Evolutionary conservation across 2,329 filamentous ascomycete genomes (phyloP).

Genomic region (Teratosphaeria destructans): DNA sequence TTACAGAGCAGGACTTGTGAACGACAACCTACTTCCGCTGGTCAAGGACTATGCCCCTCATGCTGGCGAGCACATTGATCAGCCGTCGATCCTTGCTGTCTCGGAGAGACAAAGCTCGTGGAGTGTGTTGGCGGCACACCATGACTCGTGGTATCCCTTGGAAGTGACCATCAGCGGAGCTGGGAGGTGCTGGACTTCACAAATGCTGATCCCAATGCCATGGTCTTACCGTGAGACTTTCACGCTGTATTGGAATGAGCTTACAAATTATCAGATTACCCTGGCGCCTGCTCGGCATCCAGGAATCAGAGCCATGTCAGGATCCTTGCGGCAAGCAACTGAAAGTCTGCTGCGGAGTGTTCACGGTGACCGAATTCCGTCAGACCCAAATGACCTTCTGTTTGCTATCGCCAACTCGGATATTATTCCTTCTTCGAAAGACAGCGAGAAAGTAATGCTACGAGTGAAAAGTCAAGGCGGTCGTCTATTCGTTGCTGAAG

Average conservation of each 20-base stretch:
- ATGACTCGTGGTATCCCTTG: neutral
- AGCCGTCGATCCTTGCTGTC: slow-evolving; percentile 17
- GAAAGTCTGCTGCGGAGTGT: neutral
- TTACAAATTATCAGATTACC: neutral
- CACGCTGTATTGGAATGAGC: neutral
- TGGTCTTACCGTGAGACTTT: neutral
- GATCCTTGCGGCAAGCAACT: neutral
- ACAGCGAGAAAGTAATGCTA: neutral
- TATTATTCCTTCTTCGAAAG: neutral
- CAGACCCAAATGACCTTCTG: neutral
- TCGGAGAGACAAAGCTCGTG: slow-evolving; percentile 8
- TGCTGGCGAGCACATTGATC: slow-evolving; percentile 11
- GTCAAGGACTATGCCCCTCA: slow-evolving; percentile 24
- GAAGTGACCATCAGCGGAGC: neutral
- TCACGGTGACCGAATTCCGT: neutral
- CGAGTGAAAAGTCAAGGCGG: neutral
- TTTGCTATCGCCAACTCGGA: neutral
- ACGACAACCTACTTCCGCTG: slow-evolving; percentile 64
- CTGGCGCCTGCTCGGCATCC: neutral
- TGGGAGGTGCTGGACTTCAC: neutral
- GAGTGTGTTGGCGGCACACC: neutral
- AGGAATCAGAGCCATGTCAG: neutral
- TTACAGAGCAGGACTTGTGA: slow-evolving; percentile 60
- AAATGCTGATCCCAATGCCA: neutral
- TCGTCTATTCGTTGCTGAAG: neutral